Conservation (phyloP, 352 stramenopile genomes). For the Phytophthora boehmeriae region DNA sequence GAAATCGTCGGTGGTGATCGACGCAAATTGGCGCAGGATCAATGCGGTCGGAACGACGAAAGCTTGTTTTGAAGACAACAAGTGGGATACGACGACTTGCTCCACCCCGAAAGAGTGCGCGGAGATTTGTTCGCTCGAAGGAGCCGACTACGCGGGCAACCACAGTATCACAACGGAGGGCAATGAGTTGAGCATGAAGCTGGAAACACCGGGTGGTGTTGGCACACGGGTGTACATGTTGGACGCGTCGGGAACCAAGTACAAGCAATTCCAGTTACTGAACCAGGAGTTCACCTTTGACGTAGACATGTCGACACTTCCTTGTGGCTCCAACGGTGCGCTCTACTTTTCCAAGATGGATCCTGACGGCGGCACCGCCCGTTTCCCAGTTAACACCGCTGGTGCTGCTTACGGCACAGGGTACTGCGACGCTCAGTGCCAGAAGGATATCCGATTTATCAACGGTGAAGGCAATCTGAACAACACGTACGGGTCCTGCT, state of each 20-base stretch:
- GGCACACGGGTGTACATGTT: conserved; percentile 60
- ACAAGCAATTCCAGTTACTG: conserved; percentile 59
- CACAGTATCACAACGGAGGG: conserved; percentile 43
- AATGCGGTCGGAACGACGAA: conserved; percentile 42
- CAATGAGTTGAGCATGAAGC: conserved; percentile 38
- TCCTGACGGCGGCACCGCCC: conserved; percentile 41
- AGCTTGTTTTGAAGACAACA: conserved; percentile 52
- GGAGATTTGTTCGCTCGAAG: too few relatives aligned
- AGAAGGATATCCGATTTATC: conserved; percentile 68
- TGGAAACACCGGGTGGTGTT: conserved; percentile 52
- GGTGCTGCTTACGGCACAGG: conserved; percentile 57
- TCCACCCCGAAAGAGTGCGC: too few relatives aligned
- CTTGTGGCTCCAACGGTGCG: conserved; percentile 55
- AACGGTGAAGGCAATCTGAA: conserved; percentile 60
- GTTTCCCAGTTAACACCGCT: conserved; percentile 40
- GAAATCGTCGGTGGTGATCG: conserved; percentile 41
- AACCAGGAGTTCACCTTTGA: conserved; percentile 66
- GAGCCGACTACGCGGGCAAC: too few relatives aligned
- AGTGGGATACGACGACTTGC: conserved; percentile 26
- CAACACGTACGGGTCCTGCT: conserved; percentile 59
- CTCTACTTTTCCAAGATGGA: conserved; percentile 72
- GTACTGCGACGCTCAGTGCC: conserved; percentile 68
- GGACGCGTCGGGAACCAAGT: conserved; percentile 27
- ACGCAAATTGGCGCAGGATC: conserved; percentile 57
- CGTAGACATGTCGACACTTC: conserved; percentile 54